Percentiles rank a stretch among this genome's conserved stretches.
Evolutionary conservation across 257 asterid species (phyloP).

Genomic region (Przewalskia tangutica): DNA sequence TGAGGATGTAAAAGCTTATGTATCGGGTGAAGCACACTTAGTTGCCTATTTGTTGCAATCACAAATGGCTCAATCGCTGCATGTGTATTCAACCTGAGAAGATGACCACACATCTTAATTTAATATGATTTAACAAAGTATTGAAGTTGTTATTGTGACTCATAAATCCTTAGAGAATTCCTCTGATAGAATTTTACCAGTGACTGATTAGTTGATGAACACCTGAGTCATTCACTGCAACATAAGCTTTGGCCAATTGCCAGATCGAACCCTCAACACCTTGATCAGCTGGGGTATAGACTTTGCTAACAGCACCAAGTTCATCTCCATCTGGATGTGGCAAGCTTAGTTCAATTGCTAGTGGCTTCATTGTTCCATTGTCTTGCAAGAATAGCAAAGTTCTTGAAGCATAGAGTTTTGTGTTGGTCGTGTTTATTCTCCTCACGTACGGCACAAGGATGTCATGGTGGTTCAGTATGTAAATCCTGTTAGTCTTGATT

Average conservation of each 20-base stretch:
- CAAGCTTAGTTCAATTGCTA: slow-evolving; percentile 70
- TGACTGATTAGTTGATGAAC: slow-evolving; percentile 68
- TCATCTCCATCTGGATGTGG: slow-evolving; percentile 61
- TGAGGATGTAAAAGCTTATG: slow-evolving; percentile 75
- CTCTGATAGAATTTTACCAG: slow-evolving; percentile 36
- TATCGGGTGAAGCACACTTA: slow-evolving; percentile 75
- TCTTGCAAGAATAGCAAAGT: slow-evolving; percentile 55
- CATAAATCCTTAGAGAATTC: neutral
- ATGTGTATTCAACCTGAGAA: slow-evolving; percentile 62
- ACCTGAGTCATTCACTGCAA: slow-evolving; percentile 62
- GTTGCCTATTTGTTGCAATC: slow-evolving; percentile 64
- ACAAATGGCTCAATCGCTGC: slow-evolving; percentile 72
- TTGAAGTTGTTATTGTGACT: neutral
- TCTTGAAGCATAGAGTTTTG: slow-evolving; percentile 65
- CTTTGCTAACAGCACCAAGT: slow-evolving; percentile 41
- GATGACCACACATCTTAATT: neutral
- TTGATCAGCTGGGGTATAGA: slow-evolving; percentile 47
- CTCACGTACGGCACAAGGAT: slow-evolving; percentile 52
- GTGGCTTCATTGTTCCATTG: slow-evolving; percentile 57
- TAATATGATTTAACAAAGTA: neutral
- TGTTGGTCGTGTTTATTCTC: slow-evolving; percentile 39
- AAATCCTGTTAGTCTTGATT: slow-evolving; percentile 33
- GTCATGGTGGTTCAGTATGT: slow-evolving; percentile 73
- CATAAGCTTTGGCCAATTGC: slow-evolving; percentile 85
- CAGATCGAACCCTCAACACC: slow-evolving; percentile 51